Evolutionary conservation across 345 rosid genomes (phyloP), one percentile per base, ranked within the genome.

Genomic region (Syzygium jambos): DNA sequence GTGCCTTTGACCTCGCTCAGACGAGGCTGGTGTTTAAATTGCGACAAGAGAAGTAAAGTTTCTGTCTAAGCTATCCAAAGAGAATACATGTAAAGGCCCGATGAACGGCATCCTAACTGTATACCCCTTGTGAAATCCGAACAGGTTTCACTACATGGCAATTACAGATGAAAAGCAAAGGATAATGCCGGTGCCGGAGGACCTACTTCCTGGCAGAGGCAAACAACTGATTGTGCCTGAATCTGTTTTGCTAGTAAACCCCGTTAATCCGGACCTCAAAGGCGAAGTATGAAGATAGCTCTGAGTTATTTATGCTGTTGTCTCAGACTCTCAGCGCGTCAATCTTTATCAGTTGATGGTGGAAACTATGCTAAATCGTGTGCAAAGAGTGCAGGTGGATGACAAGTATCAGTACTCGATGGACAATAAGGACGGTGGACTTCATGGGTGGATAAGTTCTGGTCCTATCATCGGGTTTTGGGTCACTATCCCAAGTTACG

Each of bases 131-230:
- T 73, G 82, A 73, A 73, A 73, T 73, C 82, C 13, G 27, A n/a
- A 25, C 87, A 90, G 93, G 87, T 93, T 91, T 57, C 92, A 93
- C 84, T 93, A 88, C 90, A 91, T 90, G 94, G 93, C 91, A 61
- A 87, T 91, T 30, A 83, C 92, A 51, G 91, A 93, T 29, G 92
- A 82, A 59, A 90, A 88, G 82, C 93, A 90, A 86, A 87, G 92
- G 84, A 27, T 90, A 83, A 93, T 93, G 94, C 93, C 93, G 12
- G 88, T 89, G 90, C 92, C 92, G 1, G 90, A 90, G 53, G 93
- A 93, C 55, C 87, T 88, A 30, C 90, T 87, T 85, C 90, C 89
- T 3, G 90, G 87, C 7, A 89, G 89, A 89, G 89, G 91, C 85
- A 88, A 90, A 65, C 91, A 38, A 29, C 84, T 92, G 11, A 86